phyloP scores from a whole-genome alignment of 306 rosid genomes.

The Leucaena leucocephala region DNA sequence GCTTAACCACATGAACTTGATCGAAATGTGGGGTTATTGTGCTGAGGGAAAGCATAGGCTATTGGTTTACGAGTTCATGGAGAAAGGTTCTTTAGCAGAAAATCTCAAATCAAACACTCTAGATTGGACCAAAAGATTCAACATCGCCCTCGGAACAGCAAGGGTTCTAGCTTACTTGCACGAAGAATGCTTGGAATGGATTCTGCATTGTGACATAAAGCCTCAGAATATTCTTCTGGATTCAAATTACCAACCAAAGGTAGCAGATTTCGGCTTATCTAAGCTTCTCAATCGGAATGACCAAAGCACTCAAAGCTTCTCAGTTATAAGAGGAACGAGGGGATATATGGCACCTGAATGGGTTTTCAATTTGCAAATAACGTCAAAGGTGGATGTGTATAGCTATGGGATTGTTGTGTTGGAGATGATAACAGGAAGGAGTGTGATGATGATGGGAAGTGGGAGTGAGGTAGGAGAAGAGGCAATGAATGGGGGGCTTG shows the following conservation, averaged over 20 bases:
- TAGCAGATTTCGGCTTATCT: slow-evolving; percentile 41
- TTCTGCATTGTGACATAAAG: neutral
- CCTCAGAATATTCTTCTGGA: slow-evolving; percentile 25
- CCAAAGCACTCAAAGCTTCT: slow-evolving; percentile 26
- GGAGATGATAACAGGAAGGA: slow-evolving; percentile 40
- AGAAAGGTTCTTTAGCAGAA: slow-evolving; percentile 31
- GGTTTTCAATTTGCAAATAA: slow-evolving; percentile 40
- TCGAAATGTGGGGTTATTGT: neutral
- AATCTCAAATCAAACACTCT: slow-evolving; percentile 23
- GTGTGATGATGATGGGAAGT: slow-evolving; percentile 11
- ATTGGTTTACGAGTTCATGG: neutral
- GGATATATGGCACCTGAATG: slow-evolving; percentile 49
- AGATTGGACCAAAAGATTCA: slow-evolving; percentile 11
- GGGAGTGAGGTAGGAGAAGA: slow-evolving; percentile 9
- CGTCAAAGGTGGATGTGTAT: slow-evolving; percentile 58
- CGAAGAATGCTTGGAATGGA: neutral
- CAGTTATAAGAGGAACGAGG: slow-evolving; percentile 58
- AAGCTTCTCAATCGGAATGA: slow-evolving; percentile 33
- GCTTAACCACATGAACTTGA: neutral
- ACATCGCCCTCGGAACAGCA: too few species aligned
- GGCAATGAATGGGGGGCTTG: slow-evolving; percentile 31
- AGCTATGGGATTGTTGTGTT: slow-evolving; percentile 52
- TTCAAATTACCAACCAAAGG: slow-evolving; percentile 32
- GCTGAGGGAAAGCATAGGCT: neutral
- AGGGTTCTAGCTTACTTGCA: neutral